Evolutionary conservation across 2,329 filamentous ascomycete species (phyloP), one percentile per base, ranked within the genome.

Genomic region (Talaromyces sp.): DNA sequence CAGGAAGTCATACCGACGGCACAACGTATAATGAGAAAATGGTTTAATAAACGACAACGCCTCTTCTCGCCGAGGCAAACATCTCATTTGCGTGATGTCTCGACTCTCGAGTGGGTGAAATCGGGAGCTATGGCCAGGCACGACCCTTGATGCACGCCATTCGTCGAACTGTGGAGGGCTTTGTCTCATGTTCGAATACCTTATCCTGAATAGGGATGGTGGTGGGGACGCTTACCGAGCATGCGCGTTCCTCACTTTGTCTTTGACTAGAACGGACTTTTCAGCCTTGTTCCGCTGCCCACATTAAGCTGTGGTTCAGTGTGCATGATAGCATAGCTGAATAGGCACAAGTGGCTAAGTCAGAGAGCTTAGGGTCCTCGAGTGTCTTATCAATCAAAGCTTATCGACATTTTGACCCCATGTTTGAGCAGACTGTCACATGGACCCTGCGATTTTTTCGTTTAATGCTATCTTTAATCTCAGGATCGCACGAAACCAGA

Each of bases 231-330:
- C 43, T 45, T 36, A 25, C 53, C 39, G 53, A 54, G 39, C 53
- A 48, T 9, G 45, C 45, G 45, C 28, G 33, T 48, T 48, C 36
- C 22, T 55, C 17, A 15, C 39, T n/a, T 43, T 53, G 25, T 15
- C 21, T 43, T 25, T 46, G 28, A 39, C 33, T 11, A 37, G 33
- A 52, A 52, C 48, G 33, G 36, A 17, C 33, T 46, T n/a, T 41
- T 59, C 57, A 59, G 57, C 53, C 57, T 59, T 59, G 57, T 59
- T 52, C 45, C 53, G 41, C 25, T 35, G n/a, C 13, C 45, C 10
- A n/a, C 17, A 35, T 25, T 35, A 48, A 48, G 25, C n/a, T 31
- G n/a, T 33, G 19, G 45, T 48, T 48, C n/a, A 25, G 22, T 13
- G 13, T 28, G 17, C 17, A 48, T 28, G 33, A n/a, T 35, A 15